Percentiles rank a stretch among this genome's conserved stretches.
Evolutionary conservation across 139 green algal genomes (phyloP).

Genomic region (Chlamydomonas eustigma): DNA sequence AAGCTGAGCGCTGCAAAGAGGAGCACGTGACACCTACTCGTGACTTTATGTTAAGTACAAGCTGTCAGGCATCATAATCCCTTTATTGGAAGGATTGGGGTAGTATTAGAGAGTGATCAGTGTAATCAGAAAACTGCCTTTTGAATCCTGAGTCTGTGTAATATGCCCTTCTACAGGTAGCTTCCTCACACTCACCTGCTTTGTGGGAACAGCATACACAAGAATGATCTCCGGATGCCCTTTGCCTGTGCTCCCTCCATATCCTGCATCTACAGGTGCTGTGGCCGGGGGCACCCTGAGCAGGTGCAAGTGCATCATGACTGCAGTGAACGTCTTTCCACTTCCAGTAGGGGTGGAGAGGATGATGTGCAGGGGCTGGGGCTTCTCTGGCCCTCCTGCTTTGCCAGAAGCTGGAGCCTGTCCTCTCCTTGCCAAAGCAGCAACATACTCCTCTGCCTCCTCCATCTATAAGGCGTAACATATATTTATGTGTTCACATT

Average conservation of each 20-base stretch:
- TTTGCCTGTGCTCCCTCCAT: not conserved
- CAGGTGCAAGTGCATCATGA: slow-evolving; percentile 48
- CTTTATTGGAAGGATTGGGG: no score
- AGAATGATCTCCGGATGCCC: slow-evolving; percentile 33
- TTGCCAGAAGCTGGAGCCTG: not conserved
- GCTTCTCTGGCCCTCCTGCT: not conserved
- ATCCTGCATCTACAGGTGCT: not conserved
- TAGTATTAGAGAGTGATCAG: no score
- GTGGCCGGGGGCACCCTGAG: slow-evolving; percentile 11
- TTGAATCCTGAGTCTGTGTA: no score
- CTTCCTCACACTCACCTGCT: no score
- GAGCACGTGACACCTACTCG: no score
- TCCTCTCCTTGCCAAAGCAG: not conserved
- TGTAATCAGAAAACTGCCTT: no score
- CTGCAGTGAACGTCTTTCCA: slow-evolving; percentile 54
- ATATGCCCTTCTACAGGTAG: no score
- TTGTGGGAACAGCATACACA: slow-evolving; percentile 51
- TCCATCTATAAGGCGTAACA: not conserved
- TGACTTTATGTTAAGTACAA: no score
- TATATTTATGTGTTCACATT: no score
- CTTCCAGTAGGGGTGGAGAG: slow-evolving; percentile 45
- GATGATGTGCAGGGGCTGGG: slow-evolving; percentile 31
- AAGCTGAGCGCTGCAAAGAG: no score
- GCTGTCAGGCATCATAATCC: no score
- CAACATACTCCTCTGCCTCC: not conserved